Evolutionary conservation across 2,329 filamentous ascomycete genomes (phyloP).

Genomic region (Botrytis medusae): DNA sequence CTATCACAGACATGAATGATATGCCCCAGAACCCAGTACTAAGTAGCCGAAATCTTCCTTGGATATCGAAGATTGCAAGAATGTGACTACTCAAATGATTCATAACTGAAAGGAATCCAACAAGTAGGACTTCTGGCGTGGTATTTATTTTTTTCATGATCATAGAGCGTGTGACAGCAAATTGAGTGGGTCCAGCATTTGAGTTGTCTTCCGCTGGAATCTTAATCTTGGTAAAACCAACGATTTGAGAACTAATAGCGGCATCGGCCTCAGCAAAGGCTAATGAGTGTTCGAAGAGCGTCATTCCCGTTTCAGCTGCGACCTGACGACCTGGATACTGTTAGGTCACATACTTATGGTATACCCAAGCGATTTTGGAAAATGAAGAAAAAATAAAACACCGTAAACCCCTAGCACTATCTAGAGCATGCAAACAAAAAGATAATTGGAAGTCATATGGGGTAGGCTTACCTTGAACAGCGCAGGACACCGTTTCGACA

Average conservation of each 20-base stretch:
- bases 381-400: background rate
- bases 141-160: constrained; percentile 82
- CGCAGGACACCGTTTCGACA: constrained; percentile 82
- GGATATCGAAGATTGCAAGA: constrained; percentile 76
- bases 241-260: constrained; percentile 77
- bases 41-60: constrained; percentile 75
- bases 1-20: constrained; percentile 83
- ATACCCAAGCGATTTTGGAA: background rate
- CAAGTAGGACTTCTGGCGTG: constrained; percentile 81
- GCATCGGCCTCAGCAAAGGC: constrained; percentile 95
- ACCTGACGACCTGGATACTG: constrained; percentile 53
- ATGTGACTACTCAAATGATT: constrained; percentile 84
- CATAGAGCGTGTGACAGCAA: constrained; percentile 60
- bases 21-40: constrained; percentile 89
- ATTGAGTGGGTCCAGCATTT: constrained; percentile 41
- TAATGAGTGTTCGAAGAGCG: constrained; percentile 90
- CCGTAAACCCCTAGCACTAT: background rate
- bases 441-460: background rate
- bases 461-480: constrained; percentile 65
- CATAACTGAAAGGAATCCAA: constrained; percentile 84
- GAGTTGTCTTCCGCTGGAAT: constrained; percentile 28
- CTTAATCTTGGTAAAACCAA: constrained; percentile 34
- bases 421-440: background rate
- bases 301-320: constrained; percentile 90
- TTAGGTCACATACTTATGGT: constrained; percentile 18